Conservation (phyloP, 108 stramenopile species). For the Cyclostephanos invisitatus region DNA sequence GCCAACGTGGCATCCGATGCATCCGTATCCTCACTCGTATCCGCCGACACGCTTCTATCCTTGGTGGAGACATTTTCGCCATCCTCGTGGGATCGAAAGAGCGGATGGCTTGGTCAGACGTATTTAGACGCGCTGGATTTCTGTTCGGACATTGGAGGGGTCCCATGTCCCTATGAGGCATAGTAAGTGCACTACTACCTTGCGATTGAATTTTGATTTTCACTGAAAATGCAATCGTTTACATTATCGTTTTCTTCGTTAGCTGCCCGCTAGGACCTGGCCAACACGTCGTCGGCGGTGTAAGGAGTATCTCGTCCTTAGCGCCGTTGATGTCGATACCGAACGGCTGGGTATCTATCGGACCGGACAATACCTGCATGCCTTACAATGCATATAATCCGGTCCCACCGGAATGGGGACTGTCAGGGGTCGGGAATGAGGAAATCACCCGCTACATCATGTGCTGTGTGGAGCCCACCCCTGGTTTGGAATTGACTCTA, state of each 20-base stretch:
- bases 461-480: constrained; percentile 23
- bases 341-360: constrained; percentile 36
- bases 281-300: constrained; percentile 15
- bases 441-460: constrained; percentile 16
- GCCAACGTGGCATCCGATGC: not conserved
- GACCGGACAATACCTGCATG: constrained; percentile 31
- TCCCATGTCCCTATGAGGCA: constrained; percentile 39
- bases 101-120: constrained; percentile 23
- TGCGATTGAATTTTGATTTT: no score
- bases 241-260: no score
- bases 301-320: constrained; percentile 7
- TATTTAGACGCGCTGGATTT: constrained; percentile 9
- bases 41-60: constrained; percentile 12
- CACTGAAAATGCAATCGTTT: no score
- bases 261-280: constrained; percentile 35
- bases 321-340: constrained; percentile 26
- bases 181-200: not conserved
- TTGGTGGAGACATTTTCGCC: constrained; percentile 18
- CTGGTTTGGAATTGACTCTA: not conserved
- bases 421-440: constrained; percentile 16
- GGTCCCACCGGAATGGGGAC: constrained; percentile 31
- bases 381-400: constrained; percentile 29
- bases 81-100: constrained; percentile 12
- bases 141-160: constrained; percentile 10
- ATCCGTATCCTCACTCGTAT: not conserved